A percentile compares a stretch with the other conserved stretches of the same genome.
Evolutionary conservation across 495 filamentous ascomycete species (phyloP).

Genomic region (Penicillium odoratum): DNA sequence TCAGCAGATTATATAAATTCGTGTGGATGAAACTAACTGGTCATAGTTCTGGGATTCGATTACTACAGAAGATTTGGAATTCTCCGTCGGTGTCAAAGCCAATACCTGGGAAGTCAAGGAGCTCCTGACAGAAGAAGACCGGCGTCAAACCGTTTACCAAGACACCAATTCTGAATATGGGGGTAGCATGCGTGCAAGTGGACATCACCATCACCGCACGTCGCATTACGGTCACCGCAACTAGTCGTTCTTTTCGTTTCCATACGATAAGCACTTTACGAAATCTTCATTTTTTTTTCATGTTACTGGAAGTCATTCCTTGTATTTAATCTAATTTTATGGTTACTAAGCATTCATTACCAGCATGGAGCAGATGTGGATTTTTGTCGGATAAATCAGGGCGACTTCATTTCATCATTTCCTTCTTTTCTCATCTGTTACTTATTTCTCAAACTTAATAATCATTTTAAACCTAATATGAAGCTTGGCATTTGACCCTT

Average conservation of each 20-base stretch:
- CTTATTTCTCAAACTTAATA: neutral
- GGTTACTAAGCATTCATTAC: neutral
- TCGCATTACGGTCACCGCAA: slow-evolving; percentile 38
- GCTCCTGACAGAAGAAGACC: slow-evolving; percentile 82
- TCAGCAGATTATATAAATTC: slow-evolving; percentile 33
- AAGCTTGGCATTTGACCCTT: neutral
- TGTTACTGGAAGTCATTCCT: slow-evolving; percentile 2
- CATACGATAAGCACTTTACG: slow-evolving; percentile 25
- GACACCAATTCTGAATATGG: slow-evolving; percentile 63
- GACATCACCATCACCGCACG: slow-evolving; percentile 53
- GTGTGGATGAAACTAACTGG: slow-evolving; percentile 8
- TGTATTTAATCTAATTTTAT: neutral
- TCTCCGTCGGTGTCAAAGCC: slow-evolving; percentile 89
- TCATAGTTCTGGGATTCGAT: slow-evolving; percentile 98
- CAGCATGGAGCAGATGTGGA: neutral
- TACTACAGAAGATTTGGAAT: slow-evolving; percentile 97
- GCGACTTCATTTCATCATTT: neutral
- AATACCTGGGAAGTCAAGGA: slow-evolving; percentile 99
- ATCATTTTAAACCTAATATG: neutral
- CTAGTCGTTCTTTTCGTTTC: slow-evolving; percentile 19
- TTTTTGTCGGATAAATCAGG: neutral
- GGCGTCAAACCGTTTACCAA: slow-evolving; percentile 72
- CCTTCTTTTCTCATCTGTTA: neutral
- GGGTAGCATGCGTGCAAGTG: slow-evolving; percentile 50
- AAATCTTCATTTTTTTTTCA: slow-evolving; percentile 9